Evolutionary conservation across 202 grass and related monocot genomes (phyloP), one percentile per base, ranked within the genome.

Genomic region (Elaeis oleifera): DNA sequence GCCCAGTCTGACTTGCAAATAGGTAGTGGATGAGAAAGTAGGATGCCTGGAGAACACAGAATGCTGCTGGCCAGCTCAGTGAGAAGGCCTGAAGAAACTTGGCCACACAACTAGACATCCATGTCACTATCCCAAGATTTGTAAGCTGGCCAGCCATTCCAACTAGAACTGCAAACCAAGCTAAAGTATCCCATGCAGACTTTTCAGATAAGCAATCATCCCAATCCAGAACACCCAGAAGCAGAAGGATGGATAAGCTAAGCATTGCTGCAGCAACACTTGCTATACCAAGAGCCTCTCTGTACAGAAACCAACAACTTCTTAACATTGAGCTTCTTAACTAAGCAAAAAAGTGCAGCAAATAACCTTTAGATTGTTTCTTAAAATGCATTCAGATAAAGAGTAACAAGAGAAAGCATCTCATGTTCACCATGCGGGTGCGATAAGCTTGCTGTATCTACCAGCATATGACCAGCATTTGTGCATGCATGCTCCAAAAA

Each of bases 191-290:
- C 92, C 92, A 97, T 59, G 92, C 92, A 62, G 92, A 79, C 52
- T 92, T 97, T 71, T 97, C 94, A 64, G 56, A 81, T 58, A 97
- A 71, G 77, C 94, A 97, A 61, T 97, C 94, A 70, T 92, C 82
- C 94, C 85, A 97, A 21, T 91, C 68, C 65, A 97, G 64, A 53
- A 97, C 94, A 69, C 88, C 94, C 1, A 92, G 77, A 56, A 92
- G 68, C 51, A 97, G 82, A 70, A 97, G 94, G 70, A 92, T 80
- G 36, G 82, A 97, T 59, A 92, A 81, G 1, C 94, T 82, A 70
- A 97, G 74, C 94, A 97, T 97, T 44, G 84, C 94, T 22, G 88
- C 82, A 58, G 86, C 84, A 74, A 97, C 94, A 73, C 94, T 97
- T 67, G 84, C 65, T 23, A 97, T 70, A 52, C 94, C 88, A 58